A percentile compares a stretch with the other conserved stretches of the same genome.
These are phyloP conservation scores for Naganishia friedmannii DNA, from an alignment of 768 basidiomycete genomes.

Conservation along the genomic window DNA sequence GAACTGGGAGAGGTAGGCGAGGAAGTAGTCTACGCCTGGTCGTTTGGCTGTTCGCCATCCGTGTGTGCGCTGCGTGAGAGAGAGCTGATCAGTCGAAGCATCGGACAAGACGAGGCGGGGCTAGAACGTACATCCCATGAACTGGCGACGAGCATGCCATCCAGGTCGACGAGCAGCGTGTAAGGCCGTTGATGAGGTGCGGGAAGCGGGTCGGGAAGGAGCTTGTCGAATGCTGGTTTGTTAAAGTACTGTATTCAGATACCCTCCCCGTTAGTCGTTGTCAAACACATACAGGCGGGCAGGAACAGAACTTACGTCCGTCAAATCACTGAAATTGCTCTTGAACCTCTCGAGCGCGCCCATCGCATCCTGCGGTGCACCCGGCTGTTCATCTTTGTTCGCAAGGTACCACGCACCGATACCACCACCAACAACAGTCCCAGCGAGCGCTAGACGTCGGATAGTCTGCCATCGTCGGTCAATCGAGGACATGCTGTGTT, in stretches of 20 bases:
- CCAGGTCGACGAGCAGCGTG: slow-evolving; percentile 84
- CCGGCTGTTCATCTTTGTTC: slow-evolving; percentile 67
- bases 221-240: slow-evolving; percentile 87
- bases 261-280: background rate
- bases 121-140: slow-evolving; percentile 83
- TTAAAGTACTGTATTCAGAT: slow-evolving; percentile 70
- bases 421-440: slow-evolving; percentile 60
- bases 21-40: slow-evolving; percentile 96
- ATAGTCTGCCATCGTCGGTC: slow-evolving; percentile 67
- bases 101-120: background rate
- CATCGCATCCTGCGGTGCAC: slow-evolving; percentile 61
- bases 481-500: slow-evolving; percentile 71
- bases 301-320: slow-evolving; percentile 38
- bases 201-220: slow-evolving; percentile 82
- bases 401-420: slow-evolving; percentile 67
- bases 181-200: slow-evolving; percentile 82
- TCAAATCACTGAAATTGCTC: slow-evolving; percentile 38
- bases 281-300: background rate
- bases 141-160: slow-evolving; percentile 84
- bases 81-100: background rate
- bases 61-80: slow-evolving; percentile 65
- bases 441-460: slow-evolving; percentile 58
- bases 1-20: slow-evolving; percentile 94
- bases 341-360: slow-evolving; percentile 36
- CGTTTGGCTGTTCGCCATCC: slow-evolving; percentile 98